phyloP scores from a whole-genome alignment of 495 filamentous ascomycete genomes.

The Filosporella fistucella region DNA sequence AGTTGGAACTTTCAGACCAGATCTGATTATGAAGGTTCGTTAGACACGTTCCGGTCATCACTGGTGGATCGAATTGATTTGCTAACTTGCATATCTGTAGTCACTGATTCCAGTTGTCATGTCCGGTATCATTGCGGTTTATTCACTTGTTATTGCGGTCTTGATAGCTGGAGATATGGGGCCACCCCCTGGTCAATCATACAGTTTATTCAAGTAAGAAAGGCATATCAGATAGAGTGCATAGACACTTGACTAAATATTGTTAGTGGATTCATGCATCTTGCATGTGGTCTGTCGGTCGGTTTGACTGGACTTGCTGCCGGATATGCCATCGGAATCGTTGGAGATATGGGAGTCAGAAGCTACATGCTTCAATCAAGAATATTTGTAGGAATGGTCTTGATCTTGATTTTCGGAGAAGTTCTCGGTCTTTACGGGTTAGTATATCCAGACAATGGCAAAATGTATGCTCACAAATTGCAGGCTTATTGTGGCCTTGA shows the following conservation, averaged over 20 bases:
- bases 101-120: slow-evolving; percentile 96
- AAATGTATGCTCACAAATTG: neutral
- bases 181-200: slow-evolving; percentile 56
- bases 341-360: slow-evolving; percentile 90
- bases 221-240: neutral
- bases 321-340: slow-evolving; percentile 92
- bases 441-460: slow-evolving; percentile 26
- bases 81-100: slow-evolving; percentile 44
- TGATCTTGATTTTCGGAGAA: slow-evolving; percentile 98
- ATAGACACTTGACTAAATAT: slow-evolving; percentile 16
- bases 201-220: slow-evolving; percentile 78
- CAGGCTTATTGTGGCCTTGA: slow-evolving; percentile 54
- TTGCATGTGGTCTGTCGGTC: slow-evolving; percentile 86
- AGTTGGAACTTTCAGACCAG: slow-evolving; percentile 85
- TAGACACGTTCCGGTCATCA: neutral
- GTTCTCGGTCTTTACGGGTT: slow-evolving; percentile 96
- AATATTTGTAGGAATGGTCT: slow-evolving; percentile 96
- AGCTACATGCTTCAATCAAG: slow-evolving; percentile 94
- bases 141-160: slow-evolving; percentile 93
- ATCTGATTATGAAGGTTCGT: slow-evolving; percentile 95
- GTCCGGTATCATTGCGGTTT: slow-evolving; percentile 99
- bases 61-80: slow-evolving; percentile 19
- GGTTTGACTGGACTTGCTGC: slow-evolving; percentile 92
- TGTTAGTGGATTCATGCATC: slow-evolving; percentile 77
- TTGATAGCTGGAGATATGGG: slow-evolving; percentile 82